phyloP scores from a whole-genome alignment of 495 filamentous ascomycete genomes.

The Xeromyces bisporus region DNA sequence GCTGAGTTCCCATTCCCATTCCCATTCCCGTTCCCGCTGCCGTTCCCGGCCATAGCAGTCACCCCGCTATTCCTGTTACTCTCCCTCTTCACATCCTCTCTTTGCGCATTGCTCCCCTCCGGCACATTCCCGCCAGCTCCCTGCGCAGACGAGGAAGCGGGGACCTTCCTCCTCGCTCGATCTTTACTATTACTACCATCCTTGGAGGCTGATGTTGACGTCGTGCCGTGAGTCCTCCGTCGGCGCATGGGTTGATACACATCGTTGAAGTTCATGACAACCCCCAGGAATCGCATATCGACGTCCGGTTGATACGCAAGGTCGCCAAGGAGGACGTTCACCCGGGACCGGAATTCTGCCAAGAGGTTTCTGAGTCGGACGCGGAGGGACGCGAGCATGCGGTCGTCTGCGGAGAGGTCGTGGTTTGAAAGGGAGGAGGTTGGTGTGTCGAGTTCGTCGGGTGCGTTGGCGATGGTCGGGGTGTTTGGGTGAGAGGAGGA shows the following conservation, averaged over 20 bases:
- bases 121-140: conserved; percentile 6
- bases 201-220: conserved; percentile 9
- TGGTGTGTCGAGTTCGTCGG: conserved; percentile 16
- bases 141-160: conserved; percentile 3
- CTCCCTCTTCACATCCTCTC: conserved; percentile 5
- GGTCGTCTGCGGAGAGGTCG: conserved; percentile 34
- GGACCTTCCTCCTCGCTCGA: conserved; percentile 15
- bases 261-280: conserved; percentile 99
- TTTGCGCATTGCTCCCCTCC: not conserved
- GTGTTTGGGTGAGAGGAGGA: conserved; percentile 14
- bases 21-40: not conserved
- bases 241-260: conserved; percentile 63
- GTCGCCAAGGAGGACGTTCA: conserved; percentile 76
- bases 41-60: not conserved
- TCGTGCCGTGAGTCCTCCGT: too few relatives aligned
- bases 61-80: not conserved
- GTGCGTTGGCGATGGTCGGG: conserved; percentile 13
- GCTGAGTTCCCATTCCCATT: not conserved
- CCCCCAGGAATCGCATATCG: conserved; percentile 87
- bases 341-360: conserved; percentile 50
- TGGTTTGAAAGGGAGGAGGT: conserved; percentile 15
- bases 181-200: conserved; percentile 23
- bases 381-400: conserved; percentile 60
- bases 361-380: conserved; percentile 53
- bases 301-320: conserved; percentile 84